Evolutionary conservation across 345 rosid genomes (phyloP).

Genomic region (Arabis hirsuta): DNA sequence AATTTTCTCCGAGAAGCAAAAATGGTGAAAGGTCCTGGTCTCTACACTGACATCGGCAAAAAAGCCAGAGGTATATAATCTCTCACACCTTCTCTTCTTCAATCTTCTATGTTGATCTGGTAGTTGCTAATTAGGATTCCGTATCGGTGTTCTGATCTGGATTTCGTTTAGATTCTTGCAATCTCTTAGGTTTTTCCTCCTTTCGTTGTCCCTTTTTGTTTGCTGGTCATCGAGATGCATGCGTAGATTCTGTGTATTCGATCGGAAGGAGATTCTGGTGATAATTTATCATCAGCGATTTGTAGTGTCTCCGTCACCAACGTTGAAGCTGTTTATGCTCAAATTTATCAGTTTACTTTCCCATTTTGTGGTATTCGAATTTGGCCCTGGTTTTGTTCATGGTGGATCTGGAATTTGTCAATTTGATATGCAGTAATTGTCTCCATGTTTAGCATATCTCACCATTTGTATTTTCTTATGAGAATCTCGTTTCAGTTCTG

Average conservation of each 20-base stretch:
- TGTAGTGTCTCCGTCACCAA: background rate
- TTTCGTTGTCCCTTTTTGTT: background rate
- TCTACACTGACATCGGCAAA: constrained; percentile 92
- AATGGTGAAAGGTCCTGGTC: constrained; percentile 95
- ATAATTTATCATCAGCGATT: background rate
- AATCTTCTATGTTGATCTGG: background rate
- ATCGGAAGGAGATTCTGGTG: background rate
- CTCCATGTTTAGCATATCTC: background rate
- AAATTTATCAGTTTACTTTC: background rate
- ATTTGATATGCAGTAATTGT: background rate
- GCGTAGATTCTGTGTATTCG: background rate
- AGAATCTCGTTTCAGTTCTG: background rate
- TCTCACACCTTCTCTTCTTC: background rate
- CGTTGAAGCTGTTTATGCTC: background rate
- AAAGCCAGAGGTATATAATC: constrained; percentile 73
- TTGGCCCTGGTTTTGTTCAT: background rate
- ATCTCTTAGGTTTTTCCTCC: background rate
- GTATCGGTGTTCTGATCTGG: background rate
- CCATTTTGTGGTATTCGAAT: background rate
- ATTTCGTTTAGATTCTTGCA: background rate
- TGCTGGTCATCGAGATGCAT: background rate
- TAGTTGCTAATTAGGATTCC: background rate
- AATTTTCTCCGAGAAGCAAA: background rate
- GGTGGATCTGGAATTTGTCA: constrained; percentile 14
- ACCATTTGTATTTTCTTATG: background rate